These are phyloP conservation scores for Galerina marginata DNA, from an alignment of 768 basidiomycete species.

Conservation along the genomic window DNA sequence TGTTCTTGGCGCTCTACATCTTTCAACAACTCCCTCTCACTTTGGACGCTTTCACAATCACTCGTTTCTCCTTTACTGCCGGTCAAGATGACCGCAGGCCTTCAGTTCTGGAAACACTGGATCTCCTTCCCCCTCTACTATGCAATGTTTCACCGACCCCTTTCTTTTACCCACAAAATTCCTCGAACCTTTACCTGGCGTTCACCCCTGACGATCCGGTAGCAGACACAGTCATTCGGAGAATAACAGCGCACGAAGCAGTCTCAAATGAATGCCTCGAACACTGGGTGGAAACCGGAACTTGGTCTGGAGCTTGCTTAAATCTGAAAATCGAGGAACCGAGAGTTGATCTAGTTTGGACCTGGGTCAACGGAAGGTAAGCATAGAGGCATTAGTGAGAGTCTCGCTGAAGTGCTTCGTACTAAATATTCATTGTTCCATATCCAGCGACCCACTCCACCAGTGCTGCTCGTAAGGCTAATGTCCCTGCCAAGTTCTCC, in stretches of 20 bases:
- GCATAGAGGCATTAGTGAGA: too few species aligned
- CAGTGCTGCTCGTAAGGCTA: neutral
- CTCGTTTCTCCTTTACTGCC: neutral
- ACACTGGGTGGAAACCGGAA: neutral
- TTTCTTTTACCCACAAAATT: constrained; percentile 2
- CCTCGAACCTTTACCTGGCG: neutral
- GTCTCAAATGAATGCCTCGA: constrained; percentile 1
- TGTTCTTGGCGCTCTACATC: neutral
- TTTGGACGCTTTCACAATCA: neutral
- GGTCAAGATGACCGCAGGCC: neutral
- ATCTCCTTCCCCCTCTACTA: neutral
- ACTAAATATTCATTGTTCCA: neutral
- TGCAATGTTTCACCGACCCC: neutral
- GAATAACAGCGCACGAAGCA: neutral
- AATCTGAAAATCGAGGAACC: neutral
- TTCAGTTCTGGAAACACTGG: too few species aligned
- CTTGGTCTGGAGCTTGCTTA: neutral
- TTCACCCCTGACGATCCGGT: constrained; percentile 3
- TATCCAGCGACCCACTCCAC: constrained; percentile 1
- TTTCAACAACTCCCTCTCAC: neutral
- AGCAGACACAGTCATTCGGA: neutral
- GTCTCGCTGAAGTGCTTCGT: neutral
- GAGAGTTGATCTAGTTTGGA: constrained; percentile 6
- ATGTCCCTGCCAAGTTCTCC: neutral
- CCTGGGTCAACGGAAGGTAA: constrained; percentile 9